Conservation (phyloP, 2,329 filamentous ascomycete genomes). For the Tolypocladium guangdongense region DNA sequence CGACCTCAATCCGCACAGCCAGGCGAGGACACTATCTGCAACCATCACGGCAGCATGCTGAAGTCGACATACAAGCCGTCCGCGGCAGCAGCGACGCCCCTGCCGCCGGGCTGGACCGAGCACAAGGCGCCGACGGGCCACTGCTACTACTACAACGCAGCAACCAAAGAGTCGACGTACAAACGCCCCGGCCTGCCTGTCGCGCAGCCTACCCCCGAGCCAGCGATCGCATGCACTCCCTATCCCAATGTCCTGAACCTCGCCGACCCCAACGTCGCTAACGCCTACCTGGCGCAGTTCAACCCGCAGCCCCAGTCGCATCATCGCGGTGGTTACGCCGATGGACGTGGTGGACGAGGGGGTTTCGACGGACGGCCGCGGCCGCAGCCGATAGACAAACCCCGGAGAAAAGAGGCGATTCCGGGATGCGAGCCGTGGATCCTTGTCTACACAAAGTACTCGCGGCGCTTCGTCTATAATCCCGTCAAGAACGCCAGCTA, state of each 20-base stretch:
- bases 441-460: constrained; percentile 84
- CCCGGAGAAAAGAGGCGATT: constrained; percentile 67
- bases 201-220: constrained; percentile 13
- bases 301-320: constrained; percentile 28
- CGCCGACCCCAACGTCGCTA: constrained; percentile 45
- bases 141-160: constrained; percentile 75
- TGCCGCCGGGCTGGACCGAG: constrained; percentile 82
- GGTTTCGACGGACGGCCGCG: constrained; percentile 48
- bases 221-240: constrained; percentile 16
- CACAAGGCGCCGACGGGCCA: constrained; percentile 84
- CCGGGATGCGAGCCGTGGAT: constrained; percentile 80
- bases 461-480: constrained; percentile 85
- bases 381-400: constrained; percentile 66
- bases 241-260: constrained; percentile 25
- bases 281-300: constrained; percentile 49
- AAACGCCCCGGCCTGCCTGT: constrained; percentile 48
- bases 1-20: not conserved
- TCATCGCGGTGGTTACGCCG: constrained; percentile 17
- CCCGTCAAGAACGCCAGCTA: constrained; percentile 76
- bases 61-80: constrained; percentile 66
- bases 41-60: constrained; percentile 41
- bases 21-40: not conserved
- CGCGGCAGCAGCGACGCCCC: constrained; percentile 34
- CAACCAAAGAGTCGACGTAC: constrained; percentile 81
- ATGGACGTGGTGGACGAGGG: constrained; percentile 26